phyloP scores from a whole-genome alignment of 208 protist genomes.

The Leishmania arabica region DNA sequence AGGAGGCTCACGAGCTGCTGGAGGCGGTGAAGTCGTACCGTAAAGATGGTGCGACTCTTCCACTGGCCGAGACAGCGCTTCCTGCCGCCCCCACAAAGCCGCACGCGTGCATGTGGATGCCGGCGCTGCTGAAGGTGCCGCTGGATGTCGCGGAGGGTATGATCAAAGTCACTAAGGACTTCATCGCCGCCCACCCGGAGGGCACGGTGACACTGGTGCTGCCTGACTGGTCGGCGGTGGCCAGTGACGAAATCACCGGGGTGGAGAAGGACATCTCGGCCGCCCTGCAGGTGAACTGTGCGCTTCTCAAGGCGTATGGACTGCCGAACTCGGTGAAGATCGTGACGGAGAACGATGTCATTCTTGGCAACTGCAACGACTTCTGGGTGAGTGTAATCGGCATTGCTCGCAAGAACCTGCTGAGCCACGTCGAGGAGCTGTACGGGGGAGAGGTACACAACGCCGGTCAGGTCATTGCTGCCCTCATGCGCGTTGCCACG shows the following conservation, averaged over 20 bases:
- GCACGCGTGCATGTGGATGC: constrained; percentile 74
- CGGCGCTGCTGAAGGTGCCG: constrained; percentile 57
- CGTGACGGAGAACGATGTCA: constrained; percentile 77
- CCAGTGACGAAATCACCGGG: constrained; percentile 65
- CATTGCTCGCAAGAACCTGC: constrained; percentile 69
- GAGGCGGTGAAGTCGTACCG: constrained; percentile 88
- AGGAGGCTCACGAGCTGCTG: constrained; percentile 85
- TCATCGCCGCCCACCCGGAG: constrained; percentile 57
- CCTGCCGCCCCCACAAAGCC: constrained; percentile 37
- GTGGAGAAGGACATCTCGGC: constrained; percentile 84
- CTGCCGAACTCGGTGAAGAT: constrained; percentile 62
- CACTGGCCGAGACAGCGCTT: constrained; percentile 16
- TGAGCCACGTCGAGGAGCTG: constrained; percentile 71
- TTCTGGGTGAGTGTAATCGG: constrained; percentile 94
- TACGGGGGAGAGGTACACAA: constrained; percentile 65
- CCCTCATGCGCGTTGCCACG: constrained; percentile 85
- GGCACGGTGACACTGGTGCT: constrained; percentile 65
- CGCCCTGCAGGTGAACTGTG: constrained; percentile 64
- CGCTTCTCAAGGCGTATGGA: constrained; percentile 59
- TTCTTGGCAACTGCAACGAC: constrained; percentile 69
- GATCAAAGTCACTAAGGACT: constrained; percentile 40
- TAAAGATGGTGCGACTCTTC: constrained; percentile 29
- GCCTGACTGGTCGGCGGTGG: constrained; percentile 84
- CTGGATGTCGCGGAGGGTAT: constrained; percentile 65
- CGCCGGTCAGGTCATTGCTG: constrained; percentile 77